Percentiles rank a stretch among this genome's conserved stretches.
Conservation (phyloP, 192 early-diverging fungal species). For the Umbelopsis vinacea region DNA sequence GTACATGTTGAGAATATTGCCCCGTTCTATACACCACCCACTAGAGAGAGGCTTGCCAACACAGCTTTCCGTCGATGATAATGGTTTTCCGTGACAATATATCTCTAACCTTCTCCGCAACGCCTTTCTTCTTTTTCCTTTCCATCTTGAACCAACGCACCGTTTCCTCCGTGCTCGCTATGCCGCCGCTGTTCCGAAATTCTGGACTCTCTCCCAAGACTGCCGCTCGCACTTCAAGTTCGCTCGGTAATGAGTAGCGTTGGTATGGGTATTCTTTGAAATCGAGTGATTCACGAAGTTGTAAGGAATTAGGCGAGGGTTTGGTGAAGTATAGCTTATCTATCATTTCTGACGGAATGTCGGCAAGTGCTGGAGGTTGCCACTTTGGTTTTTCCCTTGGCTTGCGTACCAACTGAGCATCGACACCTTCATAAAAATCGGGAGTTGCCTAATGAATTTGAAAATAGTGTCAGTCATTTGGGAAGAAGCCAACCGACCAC, state of each 20-base stretch:
- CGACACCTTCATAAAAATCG: slow-evolving; percentile 92
- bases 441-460: slow-evolving; percentile 47
- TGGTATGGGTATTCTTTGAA: slow-evolving; percentile 63
- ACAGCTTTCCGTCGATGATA: slow-evolving; percentile 7
- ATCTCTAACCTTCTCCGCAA: slow-evolving; percentile 64
- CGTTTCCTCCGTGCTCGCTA: slow-evolving; percentile 55
- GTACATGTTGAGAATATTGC: too few relatives aligned
- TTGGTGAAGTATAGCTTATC: slow-evolving; percentile 60
- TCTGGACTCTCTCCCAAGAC: slow-evolving; percentile 67
- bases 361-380: slow-evolving; percentile 64
- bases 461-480: not conserved
- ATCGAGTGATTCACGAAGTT: slow-evolving; percentile 41
- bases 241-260: slow-evolving; percentile 64
- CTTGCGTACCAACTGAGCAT: slow-evolving; percentile 68
- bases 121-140: slow-evolving; percentile 65
- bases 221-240: slow-evolving; percentile 62
- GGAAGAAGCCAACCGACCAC: not conserved
- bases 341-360: slow-evolving; percentile 54
- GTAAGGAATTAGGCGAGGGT: slow-evolving; percentile 36
- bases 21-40: too few relatives aligned
- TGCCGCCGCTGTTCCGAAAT: slow-evolving; percentile 52
- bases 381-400: slow-evolving; percentile 71
- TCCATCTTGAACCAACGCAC: slow-evolving; percentile 63
- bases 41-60: slow-evolving; percentile 15
- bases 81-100: slow-evolving; percentile 58